Percentiles rank a stretch among this genome's conserved stretches.
phyloP scores from a whole-genome alignment of 78 protist species.

The Speleostelium caveatum region DNA sequence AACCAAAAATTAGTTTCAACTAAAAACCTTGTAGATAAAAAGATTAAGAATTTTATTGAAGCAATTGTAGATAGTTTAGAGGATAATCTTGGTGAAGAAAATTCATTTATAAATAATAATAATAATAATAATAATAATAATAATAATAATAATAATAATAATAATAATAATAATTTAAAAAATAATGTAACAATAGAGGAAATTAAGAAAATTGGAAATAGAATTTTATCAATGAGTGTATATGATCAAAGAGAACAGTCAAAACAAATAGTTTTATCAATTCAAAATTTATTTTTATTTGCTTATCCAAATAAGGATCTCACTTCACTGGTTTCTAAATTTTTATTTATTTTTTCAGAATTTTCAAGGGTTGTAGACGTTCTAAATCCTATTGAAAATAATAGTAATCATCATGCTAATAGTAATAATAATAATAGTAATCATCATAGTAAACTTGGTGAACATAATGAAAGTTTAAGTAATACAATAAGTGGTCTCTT shows the following conservation, averaged over 20 bases:
- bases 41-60: conserved; percentile 10
- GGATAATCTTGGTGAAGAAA: neutral
- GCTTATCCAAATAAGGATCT: conserved; percentile 23
- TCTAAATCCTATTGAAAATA: conserved; percentile 45
- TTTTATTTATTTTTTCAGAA: conserved; percentile 65
- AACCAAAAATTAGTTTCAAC: conserved; percentile 50
- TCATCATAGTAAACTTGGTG: neutral
- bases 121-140: no score
- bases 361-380: conserved; percentile 76
- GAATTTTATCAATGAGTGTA: conserved; percentile 21
- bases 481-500: neutral
- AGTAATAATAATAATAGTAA: neutral
- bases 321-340: conserved; percentile 21
- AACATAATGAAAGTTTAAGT: neutral
- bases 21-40: conserved; percentile 30
- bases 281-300: conserved; percentile 14
- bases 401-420: neutral
- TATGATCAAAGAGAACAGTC: conserved; percentile 46
- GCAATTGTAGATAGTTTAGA: neutral
- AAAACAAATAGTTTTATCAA: conserved; percentile 30
- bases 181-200: neutral
- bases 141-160: neutral
- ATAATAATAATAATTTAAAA: neutral
- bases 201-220: neutral
- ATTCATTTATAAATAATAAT: no score